Conservation (phyloP, 768 basidiomycete genomes). For the Podaxis sp. region DNA sequence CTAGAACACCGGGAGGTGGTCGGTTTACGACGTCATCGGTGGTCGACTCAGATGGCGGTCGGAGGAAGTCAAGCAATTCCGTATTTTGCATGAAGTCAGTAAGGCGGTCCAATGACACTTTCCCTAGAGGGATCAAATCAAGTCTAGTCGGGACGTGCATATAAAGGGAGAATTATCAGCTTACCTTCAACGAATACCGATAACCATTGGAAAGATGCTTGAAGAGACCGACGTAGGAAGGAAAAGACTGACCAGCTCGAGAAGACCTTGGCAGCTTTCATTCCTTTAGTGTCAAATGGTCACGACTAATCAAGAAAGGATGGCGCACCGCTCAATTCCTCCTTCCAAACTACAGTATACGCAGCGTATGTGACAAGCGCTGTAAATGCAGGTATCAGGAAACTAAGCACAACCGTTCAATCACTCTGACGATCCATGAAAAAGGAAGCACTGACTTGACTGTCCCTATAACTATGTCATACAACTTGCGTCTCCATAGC, state of each 20-base stretch:
- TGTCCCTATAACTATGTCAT: constrained; percentile 42
- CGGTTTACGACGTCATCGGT: constrained; percentile 3
- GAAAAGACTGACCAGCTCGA: constrained; percentile 60
- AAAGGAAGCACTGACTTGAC: constrained; percentile 39
- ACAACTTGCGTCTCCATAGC: constrained; percentile 46
- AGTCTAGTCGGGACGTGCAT: not conserved
- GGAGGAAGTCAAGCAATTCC: constrained; percentile 36
- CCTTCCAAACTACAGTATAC: constrained; percentile 42
- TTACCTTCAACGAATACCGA: constrained; percentile 18
- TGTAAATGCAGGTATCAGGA: constrained; percentile 56
- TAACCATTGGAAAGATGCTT: constrained; percentile 30
- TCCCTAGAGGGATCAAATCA: constrained; percentile 29
- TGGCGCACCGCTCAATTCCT: constrained; percentile 23
- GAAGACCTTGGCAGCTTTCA: constrained; percentile 41
- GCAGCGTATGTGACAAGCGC: constrained; percentile 66
- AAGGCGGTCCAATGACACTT: constrained; percentile 62
- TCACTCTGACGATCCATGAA: not conserved
- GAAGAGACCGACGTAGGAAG: constrained; percentile 50
- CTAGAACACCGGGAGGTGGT: constrained; percentile 32
- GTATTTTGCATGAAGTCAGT: constrained; percentile 30
- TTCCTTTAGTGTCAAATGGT: constrained; percentile 17
- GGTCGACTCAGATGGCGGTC: not conserved
- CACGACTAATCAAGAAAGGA: not conserved
- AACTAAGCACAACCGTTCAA: constrained; percentile 33
- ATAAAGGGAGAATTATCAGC: constrained; percentile 12